A percentile compares a stretch with the other conserved stretches of the same genome.
Conservation (phyloP, 2,329 filamentous ascomycete species). For the Cladobotryum mycophilum region DNA sequence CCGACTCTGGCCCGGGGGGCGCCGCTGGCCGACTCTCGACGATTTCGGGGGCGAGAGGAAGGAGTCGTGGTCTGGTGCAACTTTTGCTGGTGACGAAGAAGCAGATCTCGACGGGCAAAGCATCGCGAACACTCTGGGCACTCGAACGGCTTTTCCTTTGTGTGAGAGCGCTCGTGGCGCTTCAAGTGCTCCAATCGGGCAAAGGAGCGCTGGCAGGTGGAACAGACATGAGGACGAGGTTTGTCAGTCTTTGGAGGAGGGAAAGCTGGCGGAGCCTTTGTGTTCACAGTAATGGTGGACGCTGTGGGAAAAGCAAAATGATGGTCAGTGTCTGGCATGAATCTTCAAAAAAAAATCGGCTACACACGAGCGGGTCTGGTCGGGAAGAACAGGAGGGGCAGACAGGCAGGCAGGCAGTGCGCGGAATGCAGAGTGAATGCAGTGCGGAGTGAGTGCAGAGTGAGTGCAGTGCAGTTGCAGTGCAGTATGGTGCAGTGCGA, state of each 20-base stretch:
- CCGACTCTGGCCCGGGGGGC: conserved; percentile 59
- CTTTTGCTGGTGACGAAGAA: conserved; percentile 96
- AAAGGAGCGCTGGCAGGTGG: conserved; percentile 85
- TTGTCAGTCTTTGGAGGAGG: conserved; percentile 95
- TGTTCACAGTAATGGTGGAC: conserved; percentile 48
- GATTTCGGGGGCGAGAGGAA: conserved; percentile 77
- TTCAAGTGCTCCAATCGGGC: conserved; percentile 94
- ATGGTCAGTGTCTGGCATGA: conserved; percentile 21
- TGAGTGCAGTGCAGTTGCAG: no score
- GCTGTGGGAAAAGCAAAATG: conserved; percentile 24
- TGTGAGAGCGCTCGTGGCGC: conserved; percentile 95
- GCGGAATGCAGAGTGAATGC: conserved; percentile 6
- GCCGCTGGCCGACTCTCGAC: conserved; percentile 81
- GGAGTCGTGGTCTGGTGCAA: conserved; percentile 89
- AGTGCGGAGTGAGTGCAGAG: not conserved
- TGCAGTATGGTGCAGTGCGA: not conserved
- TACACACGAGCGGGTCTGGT: conserved; percentile 7
- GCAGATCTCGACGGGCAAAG: conserved; percentile 86
- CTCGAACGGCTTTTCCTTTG: conserved; percentile 98
- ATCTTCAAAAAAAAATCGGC: conserved; percentile 14
- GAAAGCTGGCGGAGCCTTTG: conserved; percentile 42
- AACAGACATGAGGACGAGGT: conserved; percentile 89
- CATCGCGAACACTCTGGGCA: conserved; percentile 91
- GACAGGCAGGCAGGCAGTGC: conserved; percentile 12
- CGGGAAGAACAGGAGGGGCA: conserved; percentile 29